A percentile compares a stretch with the other conserved stretches of the same genome.
Conservation (phyloP, 2,329 filamentous ascomycete genomes). For the Aspergillus fumigatus region DNA sequence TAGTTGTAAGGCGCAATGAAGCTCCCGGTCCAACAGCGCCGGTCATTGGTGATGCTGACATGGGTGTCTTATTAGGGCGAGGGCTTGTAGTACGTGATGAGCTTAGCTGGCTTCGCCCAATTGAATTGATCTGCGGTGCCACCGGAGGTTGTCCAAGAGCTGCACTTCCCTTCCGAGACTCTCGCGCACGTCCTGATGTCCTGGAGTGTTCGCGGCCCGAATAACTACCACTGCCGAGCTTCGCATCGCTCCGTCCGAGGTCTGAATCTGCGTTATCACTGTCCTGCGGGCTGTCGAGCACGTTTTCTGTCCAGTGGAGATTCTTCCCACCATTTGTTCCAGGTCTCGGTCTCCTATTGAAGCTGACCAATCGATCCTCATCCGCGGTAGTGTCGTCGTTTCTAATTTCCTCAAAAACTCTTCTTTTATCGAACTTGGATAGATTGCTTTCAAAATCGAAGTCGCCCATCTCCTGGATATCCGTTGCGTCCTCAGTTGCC, state of each 20-base stretch:
- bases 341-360: slow-evolving; percentile 66
- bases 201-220: slow-evolving; percentile 41
- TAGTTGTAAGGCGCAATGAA: slow-evolving; percentile 51
- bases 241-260: slow-evolving; percentile 37
- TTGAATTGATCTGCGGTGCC: slow-evolving; percentile 29
- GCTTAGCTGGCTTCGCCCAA: slow-evolving; percentile 32
- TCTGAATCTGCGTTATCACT: slow-evolving; percentile 66
- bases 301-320: slow-evolving; percentile 85
- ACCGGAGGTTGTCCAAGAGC: slow-evolving; percentile 35
- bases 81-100: slow-evolving; percentile 38
- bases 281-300: slow-evolving; percentile 68
- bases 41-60: slow-evolving; percentile 41
- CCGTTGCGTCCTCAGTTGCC: slow-evolving; percentile 93
- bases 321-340: slow-evolving; percentile 82
- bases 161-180: slow-evolving; percentile 42
- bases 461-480: slow-evolving; percentile 87
- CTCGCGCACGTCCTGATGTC: slow-evolving; percentile 30
- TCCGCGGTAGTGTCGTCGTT: slow-evolving; percentile 87
- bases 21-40: slow-evolving; percentile 34
- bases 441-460: slow-evolving; percentile 90
- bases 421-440: slow-evolving; percentile 90
- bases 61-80: slow-evolving; percentile 35
- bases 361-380: slow-evolving; percentile 80
- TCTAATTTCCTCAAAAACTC: slow-evolving; percentile 85
- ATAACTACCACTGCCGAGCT: slow-evolving; percentile 44